A percentile compares a stretch with the other conserved stretches of the same genome.
These are phyloP conservation scores for sunflower (Helianthus annuus) DNA, from an alignment of 129 eudicot genomes.

Conservation along the genomic window DNA sequence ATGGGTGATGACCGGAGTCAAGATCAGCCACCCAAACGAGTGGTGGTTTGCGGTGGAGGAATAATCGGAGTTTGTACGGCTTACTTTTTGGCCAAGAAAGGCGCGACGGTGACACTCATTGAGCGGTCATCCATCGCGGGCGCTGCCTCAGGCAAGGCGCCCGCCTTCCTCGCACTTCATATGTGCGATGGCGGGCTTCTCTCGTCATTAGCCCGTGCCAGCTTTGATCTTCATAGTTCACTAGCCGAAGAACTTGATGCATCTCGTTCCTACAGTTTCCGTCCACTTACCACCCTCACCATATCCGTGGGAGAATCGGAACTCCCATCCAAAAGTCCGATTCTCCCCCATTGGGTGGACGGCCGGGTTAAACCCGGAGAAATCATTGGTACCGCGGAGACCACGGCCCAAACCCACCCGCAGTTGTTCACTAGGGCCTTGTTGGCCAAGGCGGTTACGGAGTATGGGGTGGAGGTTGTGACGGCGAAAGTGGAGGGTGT, in stretches of 20 bases:
- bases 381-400: slow-evolving; percentile 62
- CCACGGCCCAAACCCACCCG: slow-evolving; percentile 80
- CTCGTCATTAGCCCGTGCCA: slow-evolving; percentile 68
- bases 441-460: slow-evolving; percentile 59
- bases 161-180: slow-evolving; percentile 77
- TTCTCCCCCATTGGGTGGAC: slow-evolving; percentile 70
- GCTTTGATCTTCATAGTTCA: slow-evolving; percentile 84
- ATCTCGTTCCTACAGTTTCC: slow-evolving; percentile 62
- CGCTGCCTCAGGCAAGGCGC: slow-evolving; percentile 96
- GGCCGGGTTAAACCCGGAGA: slow-evolving; percentile 45
- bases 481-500: slow-evolving; percentile 58
- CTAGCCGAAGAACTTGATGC: slow-evolving; percentile 65
- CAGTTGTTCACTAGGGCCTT: slow-evolving; percentile 57
- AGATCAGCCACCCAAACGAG: slow-evolving; percentile 43
- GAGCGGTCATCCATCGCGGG: slow-evolving; percentile 83
- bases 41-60: slow-evolving; percentile 94
- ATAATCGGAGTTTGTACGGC: slow-evolving; percentile 91
- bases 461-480: slow-evolving; percentile 70
- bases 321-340: slow-evolving; percentile 6
- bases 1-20: slow-evolving; percentile 34
- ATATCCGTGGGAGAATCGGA: slow-evolving; percentile 51
- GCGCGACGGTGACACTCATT: slow-evolving; percentile 70
- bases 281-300: slow-evolving; percentile 66
- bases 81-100: slow-evolving; percentile 67
- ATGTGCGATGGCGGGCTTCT: slow-evolving; percentile 83